A percentile compares a stretch with the other conserved stretches of the same genome.
These are phyloP conservation scores for Fraxinus latifolia DNA, from an alignment of 305 asterid species.

Conservation along the genomic window DNA sequence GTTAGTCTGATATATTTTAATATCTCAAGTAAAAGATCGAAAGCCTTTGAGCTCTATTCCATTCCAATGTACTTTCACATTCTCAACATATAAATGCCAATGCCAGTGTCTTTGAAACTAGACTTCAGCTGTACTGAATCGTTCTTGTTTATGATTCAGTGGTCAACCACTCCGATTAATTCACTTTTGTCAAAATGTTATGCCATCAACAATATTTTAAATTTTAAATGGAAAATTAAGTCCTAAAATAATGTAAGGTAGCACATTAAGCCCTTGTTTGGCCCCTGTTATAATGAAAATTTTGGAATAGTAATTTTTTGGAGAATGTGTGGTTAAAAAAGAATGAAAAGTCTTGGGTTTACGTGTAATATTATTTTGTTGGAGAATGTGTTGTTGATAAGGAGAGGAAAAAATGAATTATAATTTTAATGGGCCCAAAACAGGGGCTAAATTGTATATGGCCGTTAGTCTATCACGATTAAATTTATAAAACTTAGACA, in stretches of 20 bases:
- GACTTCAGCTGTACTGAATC: neutral
- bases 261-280: neutral
- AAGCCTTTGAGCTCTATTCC: neutral
- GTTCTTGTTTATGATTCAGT: neutral
- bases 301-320: neutral
- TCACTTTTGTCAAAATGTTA: neutral
- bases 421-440: neutral
- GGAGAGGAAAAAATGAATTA: neutral
- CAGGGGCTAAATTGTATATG: neutral
- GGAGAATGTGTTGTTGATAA: neutral
- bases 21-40: neutral
- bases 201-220: neutral
- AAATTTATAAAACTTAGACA: neutral
- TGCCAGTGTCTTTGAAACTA: neutral
- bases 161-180: neutral
- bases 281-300: neutral
- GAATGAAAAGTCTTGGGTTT: neutral
- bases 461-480: neutral
- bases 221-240: neutral
- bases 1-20: constrained; percentile 9
- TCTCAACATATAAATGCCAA: neutral
- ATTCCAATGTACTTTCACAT: neutral
- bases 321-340: neutral
- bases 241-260: neutral
- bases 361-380: too few species aligned